A percentile compares a stretch with the other conserved stretches of the same genome.
Evolutionary conservation across 148 eudicot species (phyloP).

Genomic region (Tetragonia tetragonoides): DNA sequence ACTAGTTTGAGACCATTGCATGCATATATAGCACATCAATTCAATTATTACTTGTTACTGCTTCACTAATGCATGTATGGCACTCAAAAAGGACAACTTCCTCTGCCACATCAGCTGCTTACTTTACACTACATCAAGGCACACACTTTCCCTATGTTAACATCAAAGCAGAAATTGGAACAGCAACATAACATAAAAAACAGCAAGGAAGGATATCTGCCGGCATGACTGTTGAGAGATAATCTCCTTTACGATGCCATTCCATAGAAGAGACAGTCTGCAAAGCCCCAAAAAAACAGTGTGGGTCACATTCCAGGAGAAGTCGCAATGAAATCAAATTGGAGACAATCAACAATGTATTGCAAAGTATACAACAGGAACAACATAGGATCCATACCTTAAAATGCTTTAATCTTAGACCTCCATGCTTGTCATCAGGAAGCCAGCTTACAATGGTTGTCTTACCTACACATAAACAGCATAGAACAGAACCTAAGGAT

Average conservation of each 20-base stretch:
- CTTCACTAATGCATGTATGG: neutral
- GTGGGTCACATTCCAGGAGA: constrained; percentile 7
- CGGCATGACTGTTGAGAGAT: constrained; percentile 83
- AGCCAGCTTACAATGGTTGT: constrained; percentile 62
- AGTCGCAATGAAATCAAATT: neutral
- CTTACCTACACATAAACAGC: constrained; percentile 34
- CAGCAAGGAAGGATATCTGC: constrained; percentile 78
- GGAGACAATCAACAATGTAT: neutral
- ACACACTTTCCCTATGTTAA: neutral
- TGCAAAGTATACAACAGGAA: constrained; percentile 6
- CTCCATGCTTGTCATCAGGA: constrained; percentile 63
- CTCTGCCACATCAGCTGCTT: too few relatives aligned
- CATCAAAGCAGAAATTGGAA: neutral
- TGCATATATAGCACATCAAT: too few relatives aligned
- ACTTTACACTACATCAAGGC: neutral
- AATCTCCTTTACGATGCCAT: constrained; percentile 99
- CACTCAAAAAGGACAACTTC: too few relatives aligned
- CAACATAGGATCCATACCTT: constrained; percentile 51
- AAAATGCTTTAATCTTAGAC: constrained; percentile 69
- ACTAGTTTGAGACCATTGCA: too few relatives aligned
- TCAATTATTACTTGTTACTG: too few relatives aligned
- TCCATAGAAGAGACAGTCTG: constrained; percentile 89
- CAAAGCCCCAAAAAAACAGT: constrained; percentile 22
- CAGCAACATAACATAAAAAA: neutral
- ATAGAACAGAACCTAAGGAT: constrained; percentile 1